Conservation (phyloP, 768 basidiomycete genomes). For the Collybiopsis luxurians region DNA sequence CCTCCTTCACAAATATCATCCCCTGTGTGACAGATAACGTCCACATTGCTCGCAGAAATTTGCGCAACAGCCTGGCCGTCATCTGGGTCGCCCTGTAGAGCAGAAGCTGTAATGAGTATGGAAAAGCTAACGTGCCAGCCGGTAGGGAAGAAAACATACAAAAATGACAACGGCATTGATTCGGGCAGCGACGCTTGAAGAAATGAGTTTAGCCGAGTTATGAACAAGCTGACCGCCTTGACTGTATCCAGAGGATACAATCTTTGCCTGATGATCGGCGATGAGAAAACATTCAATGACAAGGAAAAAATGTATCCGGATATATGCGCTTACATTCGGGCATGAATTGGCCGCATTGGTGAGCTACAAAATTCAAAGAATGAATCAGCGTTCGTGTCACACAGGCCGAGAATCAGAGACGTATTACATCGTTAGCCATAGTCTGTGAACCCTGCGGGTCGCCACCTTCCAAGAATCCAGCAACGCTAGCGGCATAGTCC, state of each 20-base stretch:
- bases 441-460: conserved; percentile 15
- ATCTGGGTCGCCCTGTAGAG: conserved; percentile 29
- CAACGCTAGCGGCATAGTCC: conserved; percentile 16
- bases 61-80: conserved; percentile 26
- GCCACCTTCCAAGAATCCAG: conserved; percentile 17
- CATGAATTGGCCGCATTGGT: conserved; percentile 13
- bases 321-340: conserved; percentile 16
- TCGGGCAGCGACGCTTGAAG: conserved; percentile 21
- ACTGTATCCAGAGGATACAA: conserved; percentile 23
- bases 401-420: too few relatives aligned
- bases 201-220: conserved; percentile 31
- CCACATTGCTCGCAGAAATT: conserved; percentile 20
- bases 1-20: conserved; percentile 31
- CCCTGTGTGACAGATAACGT: conserved; percentile 27
- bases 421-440: conserved; percentile 16
- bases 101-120: too few relatives aligned
- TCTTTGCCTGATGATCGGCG: conserved; percentile 7
- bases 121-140: background rate
- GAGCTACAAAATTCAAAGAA: background rate
- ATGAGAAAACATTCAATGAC: background rate
- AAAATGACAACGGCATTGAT: conserved; percentile 32
- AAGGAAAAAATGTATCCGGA: background rate
- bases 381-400: too few relatives aligned
- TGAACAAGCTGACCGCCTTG: conserved; percentile 33
- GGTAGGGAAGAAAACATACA: conserved; percentile 1